Evolutionary conservation across 1,284 basidiomycete genomes (phyloP), one percentile per base, ranked within the genome.

Genomic region (Neonothopanus nambi): DNA sequence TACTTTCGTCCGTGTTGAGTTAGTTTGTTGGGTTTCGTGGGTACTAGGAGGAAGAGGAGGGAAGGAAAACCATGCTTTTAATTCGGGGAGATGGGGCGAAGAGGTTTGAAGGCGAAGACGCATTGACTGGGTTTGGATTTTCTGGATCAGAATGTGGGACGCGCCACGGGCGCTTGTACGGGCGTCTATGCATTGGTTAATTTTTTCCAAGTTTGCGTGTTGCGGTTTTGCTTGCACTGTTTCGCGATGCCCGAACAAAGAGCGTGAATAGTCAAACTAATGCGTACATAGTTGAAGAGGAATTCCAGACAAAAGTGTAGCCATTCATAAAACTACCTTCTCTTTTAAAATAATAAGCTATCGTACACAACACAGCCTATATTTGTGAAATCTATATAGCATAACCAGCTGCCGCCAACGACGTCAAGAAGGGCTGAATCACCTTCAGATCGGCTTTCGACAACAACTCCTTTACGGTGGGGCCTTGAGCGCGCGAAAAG

Each of bases 351-450:
- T n/a, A n/a, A n/a, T n/a, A n/a, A n/a, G n/a, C n/a, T n/a, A n/a
- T n/a, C n/a, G n/a, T n/a, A n/a, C n/a, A n/a, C n/a, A n/a, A n/a
- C n/a, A 28, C 26, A 28, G 30, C 13, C 30, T 33, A 33, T 9
- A 33, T 33, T 9, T n/a, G n/a, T n/a, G n/a, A n/a, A n/a, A n/a
- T n/a, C n/a, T n/a, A 33, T 9, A 33, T 33, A 33, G 60, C 57
- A 57, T 70, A 78, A 33, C 79, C 74, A 5, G 75, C 70, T 17
- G 57, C 57, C 2, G 69, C 68, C 46, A 84, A 63, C 36, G 63
- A 65, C 59, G 75, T 70, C 59, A 83, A 58, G 63, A 84, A 81
- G 36, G 70, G 68, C 3, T 67, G 67, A 42, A 74, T 70, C 7
- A 64, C 67, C 1, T 51, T 57, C 39, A 65, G 60, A 54, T 76